These are phyloP conservation scores for Chalciporus sp. DNA, from an alignment of 1,284 basidiomycete species.

Conservation along the genomic window DNA sequence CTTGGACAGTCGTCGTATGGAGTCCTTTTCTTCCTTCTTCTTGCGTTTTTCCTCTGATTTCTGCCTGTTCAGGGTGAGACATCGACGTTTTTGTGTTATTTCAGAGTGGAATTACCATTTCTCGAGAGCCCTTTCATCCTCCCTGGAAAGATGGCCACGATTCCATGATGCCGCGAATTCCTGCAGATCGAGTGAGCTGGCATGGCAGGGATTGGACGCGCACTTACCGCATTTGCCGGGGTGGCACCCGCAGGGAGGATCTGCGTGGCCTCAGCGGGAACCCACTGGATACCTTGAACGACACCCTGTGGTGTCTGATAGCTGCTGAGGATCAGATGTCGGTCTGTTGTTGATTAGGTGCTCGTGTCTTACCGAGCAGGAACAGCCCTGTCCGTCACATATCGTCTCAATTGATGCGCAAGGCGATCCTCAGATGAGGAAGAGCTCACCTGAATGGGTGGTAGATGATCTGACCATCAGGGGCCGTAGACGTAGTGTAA, in stretches of 20 bases:
- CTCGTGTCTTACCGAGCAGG: slow-evolving; percentile 55
- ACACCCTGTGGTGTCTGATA: slow-evolving; percentile 70
- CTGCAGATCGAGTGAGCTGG: slow-evolving; percentile 34
- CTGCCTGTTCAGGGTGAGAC: slow-evolving; percentile 44
- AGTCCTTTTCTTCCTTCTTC: slow-evolving; percentile 58
- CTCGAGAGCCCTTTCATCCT: slow-evolving; percentile 45
- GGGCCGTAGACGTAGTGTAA: slow-evolving; percentile 61
- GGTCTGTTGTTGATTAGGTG: background rate
- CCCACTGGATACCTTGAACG: slow-evolving; percentile 74
- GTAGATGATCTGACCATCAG: slow-evolving; percentile 63
- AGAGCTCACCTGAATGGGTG: slow-evolving; percentile 68
- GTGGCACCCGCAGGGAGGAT: slow-evolving; percentile 59
- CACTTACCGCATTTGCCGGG: slow-evolving; percentile 56
- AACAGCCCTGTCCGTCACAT: slow-evolving; percentile 53
- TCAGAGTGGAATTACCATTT: slow-evolving; percentile 47
- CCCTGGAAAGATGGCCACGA: slow-evolving; percentile 41
- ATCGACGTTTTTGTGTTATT: background rate
- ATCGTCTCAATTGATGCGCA: slow-evolving; percentile 22
- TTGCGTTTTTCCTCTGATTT: slow-evolving; percentile 58
- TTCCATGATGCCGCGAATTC: slow-evolving; percentile 62
- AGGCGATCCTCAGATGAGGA: slow-evolving; percentile 2
- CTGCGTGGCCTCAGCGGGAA: slow-evolving; percentile 66
- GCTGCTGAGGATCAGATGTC: slow-evolving; percentile 41
- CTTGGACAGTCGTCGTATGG: slow-evolving; percentile 52
- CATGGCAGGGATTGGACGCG: background rate